A percentile compares a stretch with the other conserved stretches of the same genome.
Conservation (phyloP, 768 basidiomycete genomes). For the Hericium rajendrae region DNA sequence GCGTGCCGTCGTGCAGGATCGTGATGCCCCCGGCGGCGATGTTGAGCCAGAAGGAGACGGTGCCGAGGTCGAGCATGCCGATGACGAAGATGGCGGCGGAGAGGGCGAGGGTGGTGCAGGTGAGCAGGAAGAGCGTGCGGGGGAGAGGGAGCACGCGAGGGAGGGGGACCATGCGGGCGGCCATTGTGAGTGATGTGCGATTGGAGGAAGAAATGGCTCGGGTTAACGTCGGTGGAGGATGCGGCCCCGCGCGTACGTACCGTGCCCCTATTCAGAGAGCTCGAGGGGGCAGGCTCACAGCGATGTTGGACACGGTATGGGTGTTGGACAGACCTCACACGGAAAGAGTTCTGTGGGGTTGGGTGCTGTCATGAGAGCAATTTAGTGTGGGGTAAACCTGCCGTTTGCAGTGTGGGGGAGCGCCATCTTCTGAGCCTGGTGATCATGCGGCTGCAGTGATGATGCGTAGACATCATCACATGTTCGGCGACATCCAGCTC, state of each 20-base stretch:
- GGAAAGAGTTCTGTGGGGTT: too few species aligned
- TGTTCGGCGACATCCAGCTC: too few species aligned
- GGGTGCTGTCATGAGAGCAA: background rate
- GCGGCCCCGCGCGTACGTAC: too few species aligned
- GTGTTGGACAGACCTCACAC: too few species aligned
- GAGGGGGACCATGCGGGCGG: background rate
- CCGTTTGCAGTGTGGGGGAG: background rate
- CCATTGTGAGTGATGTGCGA: background rate
- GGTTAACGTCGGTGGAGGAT: too few species aligned
- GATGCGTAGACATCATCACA: too few species aligned
- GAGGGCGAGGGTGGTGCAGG: background rate
- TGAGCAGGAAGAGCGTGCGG: background rate
- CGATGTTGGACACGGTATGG: background rate
- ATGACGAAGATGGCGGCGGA: constrained; percentile 1
- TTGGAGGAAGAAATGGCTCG: too few species aligned
- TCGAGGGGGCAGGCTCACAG: background rate
- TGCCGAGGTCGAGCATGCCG: constrained; percentile 1
- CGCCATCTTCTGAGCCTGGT: background rate
- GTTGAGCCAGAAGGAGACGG: constrained; percentile 2
- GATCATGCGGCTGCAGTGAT: background rate
- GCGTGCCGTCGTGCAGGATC: constrained; percentile 3
- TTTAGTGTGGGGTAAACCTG: background rate
- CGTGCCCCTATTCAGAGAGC: background rate
- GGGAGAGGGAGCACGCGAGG: background rate
- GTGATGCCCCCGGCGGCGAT: background rate